phyloP scores from a whole-genome alignment of 148 eudicot species.

The Nepenthes mirabilis region DNA sequence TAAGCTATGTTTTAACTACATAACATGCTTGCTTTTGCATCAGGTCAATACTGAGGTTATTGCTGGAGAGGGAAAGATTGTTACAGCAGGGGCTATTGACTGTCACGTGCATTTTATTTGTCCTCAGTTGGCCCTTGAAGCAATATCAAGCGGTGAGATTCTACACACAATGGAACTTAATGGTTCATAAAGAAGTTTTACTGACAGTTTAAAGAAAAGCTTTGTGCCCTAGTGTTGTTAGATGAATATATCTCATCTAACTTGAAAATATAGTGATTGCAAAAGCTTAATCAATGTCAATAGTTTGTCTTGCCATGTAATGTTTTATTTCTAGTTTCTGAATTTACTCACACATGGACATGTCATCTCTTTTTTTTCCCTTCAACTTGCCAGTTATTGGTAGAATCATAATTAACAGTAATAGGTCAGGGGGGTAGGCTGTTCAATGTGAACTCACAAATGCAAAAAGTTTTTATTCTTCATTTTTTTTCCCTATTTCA shows the following conservation, averaged over 20 bases:
- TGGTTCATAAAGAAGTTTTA: neutral
- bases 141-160: constrained; percentile 86
- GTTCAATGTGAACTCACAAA: too few relatives aligned
- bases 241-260: neutral
- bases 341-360: too few relatives aligned
- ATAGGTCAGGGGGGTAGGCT: too few relatives aligned
- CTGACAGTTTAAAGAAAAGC: neutral
- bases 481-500: too few relatives aligned
- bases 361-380: too few relatives aligned
- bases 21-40: neutral
- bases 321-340: too few relatives aligned
- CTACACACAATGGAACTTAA: neutral
- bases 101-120: constrained; percentile 98
- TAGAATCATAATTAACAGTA: too few relatives aligned
- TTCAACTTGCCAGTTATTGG: too few relatives aligned
- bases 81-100: constrained; percentile 95
- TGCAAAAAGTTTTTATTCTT: too few relatives aligned
- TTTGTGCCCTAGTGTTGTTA: neutral
- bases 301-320: too few relatives aligned
- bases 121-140: constrained; percentile 87
- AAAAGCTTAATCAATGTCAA: too few relatives aligned
- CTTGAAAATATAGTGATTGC: too few relatives aligned
- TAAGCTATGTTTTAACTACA: neutral
- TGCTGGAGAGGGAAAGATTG: constrained; percentile 93
- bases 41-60: constrained; percentile 95